Conservation (phyloP, 768 basidiomycete genomes). For the Kwoniella heveanensis region DNA sequence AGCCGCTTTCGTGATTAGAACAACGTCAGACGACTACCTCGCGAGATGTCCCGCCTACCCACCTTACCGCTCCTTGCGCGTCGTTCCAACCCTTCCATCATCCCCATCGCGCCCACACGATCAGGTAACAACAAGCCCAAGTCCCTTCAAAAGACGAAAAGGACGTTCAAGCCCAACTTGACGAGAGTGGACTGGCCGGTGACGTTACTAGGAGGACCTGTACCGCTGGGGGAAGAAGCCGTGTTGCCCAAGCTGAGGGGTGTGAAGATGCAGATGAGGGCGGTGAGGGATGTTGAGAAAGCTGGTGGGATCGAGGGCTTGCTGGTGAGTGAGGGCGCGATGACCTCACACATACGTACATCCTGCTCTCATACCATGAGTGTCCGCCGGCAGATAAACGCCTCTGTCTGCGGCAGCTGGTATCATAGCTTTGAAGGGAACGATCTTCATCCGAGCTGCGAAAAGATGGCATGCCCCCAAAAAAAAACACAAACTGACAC, state of each 20-base stretch:
- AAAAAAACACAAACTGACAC: too few relatives aligned
- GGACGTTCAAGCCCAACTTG: conserved; percentile 48
- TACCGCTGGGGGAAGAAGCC: neutral
- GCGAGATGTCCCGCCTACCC: conserved; percentile 20
- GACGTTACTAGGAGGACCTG: conserved; percentile 9
- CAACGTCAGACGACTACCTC: neutral
- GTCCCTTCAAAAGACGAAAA: conserved; percentile 53
- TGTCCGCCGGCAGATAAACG: too few relatives aligned
- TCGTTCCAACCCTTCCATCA: conserved; percentile 47
- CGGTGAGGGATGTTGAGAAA: conserved; percentile 50
- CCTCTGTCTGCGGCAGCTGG: too few relatives aligned
- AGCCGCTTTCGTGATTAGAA: neutral
- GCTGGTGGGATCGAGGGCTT: conserved; percentile 54
- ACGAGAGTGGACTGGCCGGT: conserved; percentile 44
- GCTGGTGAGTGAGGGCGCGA: conserved; percentile 37
- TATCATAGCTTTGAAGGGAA: too few relatives aligned
- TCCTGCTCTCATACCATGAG: too few relatives aligned
- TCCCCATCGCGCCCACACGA: conserved; percentile 42
- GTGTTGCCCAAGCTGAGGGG: conserved; percentile 34
- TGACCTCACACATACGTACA: too few relatives aligned
- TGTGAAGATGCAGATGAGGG: conserved; percentile 50
- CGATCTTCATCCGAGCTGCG: too few relatives aligned
- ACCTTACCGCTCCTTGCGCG: conserved; percentile 24
- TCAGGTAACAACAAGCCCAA: conserved; percentile 55
- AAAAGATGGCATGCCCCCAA: too few relatives aligned